Evolutionary conservation across 2,329 filamentous ascomycete genomes (phyloP).

Genomic region (Hymenoscyphus fructigenus): DNA sequence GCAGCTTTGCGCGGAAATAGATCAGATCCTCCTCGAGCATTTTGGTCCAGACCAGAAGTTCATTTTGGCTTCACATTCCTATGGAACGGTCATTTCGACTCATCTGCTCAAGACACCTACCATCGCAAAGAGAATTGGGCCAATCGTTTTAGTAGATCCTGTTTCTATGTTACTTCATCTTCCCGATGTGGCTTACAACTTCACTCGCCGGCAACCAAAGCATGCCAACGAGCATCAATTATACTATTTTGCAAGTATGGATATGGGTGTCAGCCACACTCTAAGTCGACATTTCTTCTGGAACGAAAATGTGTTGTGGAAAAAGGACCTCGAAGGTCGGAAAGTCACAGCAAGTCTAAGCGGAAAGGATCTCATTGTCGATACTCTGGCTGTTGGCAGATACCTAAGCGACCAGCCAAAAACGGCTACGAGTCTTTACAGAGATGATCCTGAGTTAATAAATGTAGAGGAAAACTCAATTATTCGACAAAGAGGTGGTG

Average conservation of each 20-base stretch:
- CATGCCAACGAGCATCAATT: constrained; percentile 58
- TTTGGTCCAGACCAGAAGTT: constrained; percentile 46
- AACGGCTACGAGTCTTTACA: constrained; percentile 10
- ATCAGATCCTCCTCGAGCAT: constrained; percentile 50
- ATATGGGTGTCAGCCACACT: constrained; percentile 58
- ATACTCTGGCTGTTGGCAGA: constrained; percentile 50
- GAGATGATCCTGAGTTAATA: constrained; percentile 22
- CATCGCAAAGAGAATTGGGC: constrained; percentile 45
- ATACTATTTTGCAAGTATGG: constrained; percentile 59
- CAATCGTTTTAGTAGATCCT: constrained; percentile 57
- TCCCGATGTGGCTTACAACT: constrained; percentile 64
- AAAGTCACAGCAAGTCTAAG: constrained; percentile 50
- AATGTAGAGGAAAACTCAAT: constrained; percentile 17
- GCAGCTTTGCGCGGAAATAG: constrained; percentile 52
- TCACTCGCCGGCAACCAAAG: constrained; percentile 46
- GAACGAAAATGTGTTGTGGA: constrained; percentile 61
- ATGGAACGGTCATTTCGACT: constrained; percentile 55
- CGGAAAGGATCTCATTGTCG: constrained; percentile 53
- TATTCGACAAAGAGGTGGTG: constrained; percentile 20
- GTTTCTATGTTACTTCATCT: constrained; percentile 60
- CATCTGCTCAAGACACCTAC: constrained; percentile 50
- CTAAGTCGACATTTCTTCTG: constrained; percentile 60
- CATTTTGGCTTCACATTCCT: constrained; percentile 52
- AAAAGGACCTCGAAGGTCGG: constrained; percentile 48
- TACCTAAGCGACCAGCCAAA: constrained; percentile 44